These are phyloP conservation scores for Lanzia echinophila DNA, from an alignment of 2,329 filamentous ascomycete species.

Conservation along the genomic window DNA sequence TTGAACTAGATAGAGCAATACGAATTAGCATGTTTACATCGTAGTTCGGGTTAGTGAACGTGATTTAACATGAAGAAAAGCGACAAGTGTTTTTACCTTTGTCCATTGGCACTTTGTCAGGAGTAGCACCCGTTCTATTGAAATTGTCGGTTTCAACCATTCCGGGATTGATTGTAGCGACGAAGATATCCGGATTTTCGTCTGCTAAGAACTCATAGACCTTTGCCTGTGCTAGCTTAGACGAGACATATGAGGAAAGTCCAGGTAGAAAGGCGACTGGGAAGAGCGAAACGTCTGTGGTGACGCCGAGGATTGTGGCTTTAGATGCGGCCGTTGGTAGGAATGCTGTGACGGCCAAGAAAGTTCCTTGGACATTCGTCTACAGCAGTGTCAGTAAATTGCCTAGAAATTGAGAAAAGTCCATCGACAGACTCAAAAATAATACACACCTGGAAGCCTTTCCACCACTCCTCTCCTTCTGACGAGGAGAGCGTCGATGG, in stretches of 20 bases:
- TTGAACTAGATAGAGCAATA: neutral
- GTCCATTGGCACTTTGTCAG: neutral
- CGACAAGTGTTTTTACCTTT: neutral
- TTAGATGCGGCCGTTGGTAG: neutral
- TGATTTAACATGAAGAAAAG: neutral
- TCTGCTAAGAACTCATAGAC: constrained; percentile 37
- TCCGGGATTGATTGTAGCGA: constrained; percentile 40
- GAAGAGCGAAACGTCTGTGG: neutral
- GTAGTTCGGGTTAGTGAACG: neutral
- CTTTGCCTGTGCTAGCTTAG: constrained; percentile 37
- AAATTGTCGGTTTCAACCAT: constrained; percentile 10
- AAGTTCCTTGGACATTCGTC: constrained; percentile 30
- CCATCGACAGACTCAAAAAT: neutral
- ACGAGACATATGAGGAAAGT: constrained; percentile 34
- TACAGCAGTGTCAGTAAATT: neutral
- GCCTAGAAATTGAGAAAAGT: neutral
- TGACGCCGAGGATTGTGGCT: constrained; percentile 10
- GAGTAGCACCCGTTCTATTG: neutral
- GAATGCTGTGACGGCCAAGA: constrained; percentile 31
- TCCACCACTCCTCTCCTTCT: constrained; percentile 29
- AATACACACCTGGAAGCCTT: constrained; percentile 22
- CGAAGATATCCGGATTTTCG: constrained; percentile 35
- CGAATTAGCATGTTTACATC: neutral
- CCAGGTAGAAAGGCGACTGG: constrained; percentile 18
- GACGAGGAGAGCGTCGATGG: constrained; percentile 24